Evolutionary conservation across 208 protist species (phyloP).

Genomic region (Trypanosoma melophagium): DNA sequence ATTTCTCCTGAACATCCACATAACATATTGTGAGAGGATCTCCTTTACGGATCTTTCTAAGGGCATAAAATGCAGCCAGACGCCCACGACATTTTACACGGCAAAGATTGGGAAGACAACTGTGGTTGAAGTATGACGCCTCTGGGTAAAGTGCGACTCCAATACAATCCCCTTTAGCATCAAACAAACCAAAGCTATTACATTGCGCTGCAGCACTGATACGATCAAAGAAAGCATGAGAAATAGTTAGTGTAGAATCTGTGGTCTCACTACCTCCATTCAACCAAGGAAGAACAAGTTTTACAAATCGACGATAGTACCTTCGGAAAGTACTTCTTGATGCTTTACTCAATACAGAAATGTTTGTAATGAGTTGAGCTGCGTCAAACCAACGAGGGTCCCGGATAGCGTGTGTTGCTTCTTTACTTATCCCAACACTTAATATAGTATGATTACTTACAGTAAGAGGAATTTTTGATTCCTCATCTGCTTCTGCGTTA

Average conservation of each 20-base stretch:
- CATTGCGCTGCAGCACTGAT: conserved; percentile 61
- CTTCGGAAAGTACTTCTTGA: conserved; percentile 38
- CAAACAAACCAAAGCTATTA: conserved; percentile 71
- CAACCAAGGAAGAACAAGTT: conserved; percentile 44
- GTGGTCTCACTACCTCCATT: not conserved
- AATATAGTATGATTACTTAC: conserved; percentile 2
- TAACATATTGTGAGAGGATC: conserved; percentile 78
- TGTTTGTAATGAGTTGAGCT: conserved; percentile 58
- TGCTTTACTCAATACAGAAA: conserved; percentile 59
- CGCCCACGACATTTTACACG: conserved; percentile 57
- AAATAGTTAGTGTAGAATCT: conserved; percentile 19
- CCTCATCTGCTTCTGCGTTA: not conserved
- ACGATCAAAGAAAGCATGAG: conserved; percentile 44
- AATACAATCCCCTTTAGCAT: conserved; percentile 40
- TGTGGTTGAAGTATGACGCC: conserved; percentile 82
- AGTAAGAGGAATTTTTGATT: not conserved
- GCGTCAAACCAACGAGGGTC: conserved; percentile 42
- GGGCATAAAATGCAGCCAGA: conserved; percentile 59
- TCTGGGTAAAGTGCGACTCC: conserved; percentile 60
- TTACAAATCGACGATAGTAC: conserved; percentile 60
- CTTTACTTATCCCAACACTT: conserved; percentile 5
- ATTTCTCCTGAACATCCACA: conserved; percentile 60
- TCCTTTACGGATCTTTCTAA: conserved; percentile 42
- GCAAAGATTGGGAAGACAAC: conserved; percentile 67
- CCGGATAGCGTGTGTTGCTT: conserved; percentile 17